Base-by-base conservation (phyloP, 2,329 filamentous ascomycete species). In the Penicillium sp. region DNA sequence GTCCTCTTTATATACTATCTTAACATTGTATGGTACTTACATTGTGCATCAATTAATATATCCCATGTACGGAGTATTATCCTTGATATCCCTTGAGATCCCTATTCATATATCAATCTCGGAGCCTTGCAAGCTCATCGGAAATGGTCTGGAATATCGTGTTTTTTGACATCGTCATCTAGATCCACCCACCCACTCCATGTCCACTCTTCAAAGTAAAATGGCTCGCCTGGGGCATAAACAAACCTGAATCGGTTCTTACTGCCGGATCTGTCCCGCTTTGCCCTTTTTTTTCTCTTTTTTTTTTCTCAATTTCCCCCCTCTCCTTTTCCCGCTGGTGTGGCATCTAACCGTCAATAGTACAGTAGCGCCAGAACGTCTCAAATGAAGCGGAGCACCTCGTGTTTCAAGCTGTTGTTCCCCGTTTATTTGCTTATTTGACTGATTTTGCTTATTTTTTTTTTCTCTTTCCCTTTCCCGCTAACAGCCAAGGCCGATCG, bases 121-220 rank as follows among this genome's bases (percentile, higher is more conserved):
- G 18, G 18, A 2, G 13, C 34, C 34, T 36, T 14, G 34, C 11
- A n/a, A 36, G 24, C 24, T 27, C 5, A 27, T 27, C 24, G 24
- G 8, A 5, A 27, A 27, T 27, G 24, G 24, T 27, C 24, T 27
- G 24, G 24, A 27, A 27, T 27, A 27, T 27, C 24, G 24, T 27
- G 24, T 27, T 27, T 36, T 18, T 45, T 45, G 34, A 36, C 29
- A 32, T 47, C 38, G 38, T 49, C 31, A 52, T 61, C 8, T 18
- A 21, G 14, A 40, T 18, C n/a, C 18, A 40, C 18, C 7, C 32
- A 21, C 40, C 48, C 48, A 50, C 48, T 40, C 14, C 8, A 32
- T 44, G 54, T 56, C 58, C 58, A 58, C 58, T 53, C 40, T 50
- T 36, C 22, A 63, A 60, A 58, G 55, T 53, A 61, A 53, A 62